Conservation (phyloP, 306 rosid species). For the Cucurbita ficifolia region DNA sequence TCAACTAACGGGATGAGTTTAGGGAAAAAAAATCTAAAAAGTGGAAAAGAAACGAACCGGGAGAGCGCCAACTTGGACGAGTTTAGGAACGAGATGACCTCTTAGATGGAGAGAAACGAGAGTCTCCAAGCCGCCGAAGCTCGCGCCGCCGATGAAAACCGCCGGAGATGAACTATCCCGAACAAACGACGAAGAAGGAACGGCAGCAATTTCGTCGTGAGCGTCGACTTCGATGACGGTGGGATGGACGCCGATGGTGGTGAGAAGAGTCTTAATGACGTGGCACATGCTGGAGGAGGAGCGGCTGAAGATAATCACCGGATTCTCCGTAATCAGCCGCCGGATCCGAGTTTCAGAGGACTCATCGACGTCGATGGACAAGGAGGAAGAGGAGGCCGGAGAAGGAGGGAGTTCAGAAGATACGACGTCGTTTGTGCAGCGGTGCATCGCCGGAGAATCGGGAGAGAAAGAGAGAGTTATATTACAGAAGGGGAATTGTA, state of each 20-base stretch:
- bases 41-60: too few species aligned
- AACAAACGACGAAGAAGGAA: slow-evolving; percentile 16
- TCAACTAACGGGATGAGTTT: too few species aligned
- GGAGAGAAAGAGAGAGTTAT: background rate
- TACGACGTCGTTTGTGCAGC: slow-evolving; percentile 46
- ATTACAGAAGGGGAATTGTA: too few species aligned
- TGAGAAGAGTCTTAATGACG: slow-evolving; percentile 90
- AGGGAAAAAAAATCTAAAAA: too few species aligned
- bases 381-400: background rate
- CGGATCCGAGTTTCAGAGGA: slow-evolving; percentile 65
- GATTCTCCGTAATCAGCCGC: slow-evolving; percentile 77
- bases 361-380: slow-evolving; percentile 77
- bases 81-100: slow-evolving; percentile 78
- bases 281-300: slow-evolving; percentile 95
- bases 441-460: slow-evolving; percentile 55
- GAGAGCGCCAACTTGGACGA: slow-evolving; percentile 78
- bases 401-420: slow-evolving; percentile 27
- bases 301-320: slow-evolving; percentile 78
- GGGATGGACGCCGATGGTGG: slow-evolving; percentile 78
- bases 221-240: slow-evolving; percentile 88
- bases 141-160: slow-evolving; percentile 68
- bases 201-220: slow-evolving; percentile 66
- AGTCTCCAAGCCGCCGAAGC: slow-evolving; percentile 75
- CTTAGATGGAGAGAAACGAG: slow-evolving; percentile 92
- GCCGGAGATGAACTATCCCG: slow-evolving; percentile 6